These are phyloP conservation scores for Pinus tabuliformis DNA, from an alignment of 75 land plant genomes.

Conservation along the genomic window DNA sequence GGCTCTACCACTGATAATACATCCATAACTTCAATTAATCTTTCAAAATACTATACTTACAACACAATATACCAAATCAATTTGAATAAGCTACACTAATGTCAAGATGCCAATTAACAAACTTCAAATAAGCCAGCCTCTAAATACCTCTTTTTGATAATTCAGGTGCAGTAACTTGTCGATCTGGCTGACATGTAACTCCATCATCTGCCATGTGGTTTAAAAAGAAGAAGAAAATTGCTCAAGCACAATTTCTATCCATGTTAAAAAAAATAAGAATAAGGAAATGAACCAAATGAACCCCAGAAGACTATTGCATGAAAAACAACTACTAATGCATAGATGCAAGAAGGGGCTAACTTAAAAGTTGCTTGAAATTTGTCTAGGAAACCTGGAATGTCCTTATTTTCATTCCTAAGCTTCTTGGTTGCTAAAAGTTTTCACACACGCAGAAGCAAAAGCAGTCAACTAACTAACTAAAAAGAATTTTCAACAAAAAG, in stretches of 20 bases:
- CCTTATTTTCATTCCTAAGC: too few relatives aligned
- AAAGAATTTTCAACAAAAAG: too few relatives aligned
- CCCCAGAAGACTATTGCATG: background rate
- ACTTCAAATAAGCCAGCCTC: background rate
- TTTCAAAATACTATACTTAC: background rate
- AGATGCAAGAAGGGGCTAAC: background rate
- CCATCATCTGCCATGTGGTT: background rate
- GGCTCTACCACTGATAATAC: slow-evolving; percentile 1
- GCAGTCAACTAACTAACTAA: too few relatives aligned
- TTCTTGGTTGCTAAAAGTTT: too few relatives aligned
- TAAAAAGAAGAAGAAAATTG: background rate
- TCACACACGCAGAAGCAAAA: too few relatives aligned
- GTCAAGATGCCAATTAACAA: background rate
- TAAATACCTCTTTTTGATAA: slow-evolving; percentile 8
- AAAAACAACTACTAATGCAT: background rate
- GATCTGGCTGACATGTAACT: background rate
- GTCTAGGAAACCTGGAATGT: too few relatives aligned
- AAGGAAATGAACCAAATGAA: background rate
- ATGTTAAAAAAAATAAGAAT: background rate
- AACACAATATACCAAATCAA: background rate
- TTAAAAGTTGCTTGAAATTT: background rate
- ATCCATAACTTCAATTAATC: background rate
- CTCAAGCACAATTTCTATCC: background rate
- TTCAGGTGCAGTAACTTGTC: background rate
- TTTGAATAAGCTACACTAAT: background rate